These are phyloP conservation scores for Haplosporangium sp. DNA, from an alignment of 371 early-diverging fungal species.

Conservation along the genomic window DNA sequence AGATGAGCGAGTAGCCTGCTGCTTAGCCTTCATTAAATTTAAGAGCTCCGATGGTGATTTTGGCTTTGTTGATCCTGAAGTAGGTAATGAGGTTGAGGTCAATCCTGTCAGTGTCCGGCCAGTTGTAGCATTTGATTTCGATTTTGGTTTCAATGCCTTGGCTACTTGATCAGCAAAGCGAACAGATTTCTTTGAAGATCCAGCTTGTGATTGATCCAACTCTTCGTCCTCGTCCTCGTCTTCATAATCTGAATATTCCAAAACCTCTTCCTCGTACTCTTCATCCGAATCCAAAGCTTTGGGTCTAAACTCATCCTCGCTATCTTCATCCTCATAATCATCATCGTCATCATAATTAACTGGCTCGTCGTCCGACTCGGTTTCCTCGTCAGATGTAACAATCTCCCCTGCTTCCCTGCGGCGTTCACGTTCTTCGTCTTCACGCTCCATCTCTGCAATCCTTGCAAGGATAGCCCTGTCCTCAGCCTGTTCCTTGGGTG, in stretches of 20 bases:
- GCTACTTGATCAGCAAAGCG: slow-evolving; percentile 46
- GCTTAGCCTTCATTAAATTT: slow-evolving; percentile 35
- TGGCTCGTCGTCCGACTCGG: slow-evolving; percentile 58
- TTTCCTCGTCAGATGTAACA: slow-evolving; percentile 66
- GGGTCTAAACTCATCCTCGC: slow-evolving; percentile 50
- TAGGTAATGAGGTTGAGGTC: neutral
- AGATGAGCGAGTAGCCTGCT: slow-evolving; percentile 21
- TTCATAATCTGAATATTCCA: slow-evolving; percentile 46
- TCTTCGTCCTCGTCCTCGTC: slow-evolving; percentile 24
- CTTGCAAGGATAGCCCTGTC: slow-evolving; percentile 64
- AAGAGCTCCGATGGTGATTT: slow-evolving; percentile 47
- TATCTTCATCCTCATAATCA: slow-evolving; percentile 43
- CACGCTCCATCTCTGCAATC: slow-evolving; percentile 58
- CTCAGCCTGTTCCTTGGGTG: slow-evolving; percentile 63
- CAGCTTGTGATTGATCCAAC: neutral
- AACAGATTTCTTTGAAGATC: slow-evolving; percentile 21
- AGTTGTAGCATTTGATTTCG: neutral
- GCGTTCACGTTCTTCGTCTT: slow-evolving; percentile 67
- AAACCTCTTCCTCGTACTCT: slow-evolving; percentile 50
- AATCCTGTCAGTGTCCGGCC: too few relatives aligned
- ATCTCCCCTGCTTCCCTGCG: slow-evolving; percentile 67
- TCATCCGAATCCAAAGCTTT: slow-evolving; percentile 50
- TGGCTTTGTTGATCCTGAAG: slow-evolving; percentile 16
- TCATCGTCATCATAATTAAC: slow-evolving; percentile 42
- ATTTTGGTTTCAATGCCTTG: slow-evolving; percentile 15